Percentiles rank a stretch among this genome's conserved stretches.
Evolutionary conservation across 768 basidiomycete species (phyloP).

Genomic region (Neoboletus subvelutipes): DNA sequence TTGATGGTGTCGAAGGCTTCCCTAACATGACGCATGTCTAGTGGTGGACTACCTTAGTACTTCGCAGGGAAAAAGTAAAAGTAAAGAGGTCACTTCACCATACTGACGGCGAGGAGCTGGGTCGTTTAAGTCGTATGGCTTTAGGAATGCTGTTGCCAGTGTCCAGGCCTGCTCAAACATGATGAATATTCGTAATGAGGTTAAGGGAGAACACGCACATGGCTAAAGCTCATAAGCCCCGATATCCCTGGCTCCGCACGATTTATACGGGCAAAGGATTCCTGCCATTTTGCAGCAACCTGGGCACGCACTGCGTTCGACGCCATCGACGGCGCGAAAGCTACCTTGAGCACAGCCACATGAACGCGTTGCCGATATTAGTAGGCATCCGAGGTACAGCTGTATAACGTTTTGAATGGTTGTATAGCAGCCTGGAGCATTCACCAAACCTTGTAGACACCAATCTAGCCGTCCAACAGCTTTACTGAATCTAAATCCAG

Average conservation of each 20-base stretch:
- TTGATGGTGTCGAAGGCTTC: slow-evolving; percentile 60
- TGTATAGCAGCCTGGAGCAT: background rate
- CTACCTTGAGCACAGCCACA: slow-evolving; percentile 22
- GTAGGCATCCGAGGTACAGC: background rate
- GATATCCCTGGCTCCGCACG: slow-evolving; percentile 57
- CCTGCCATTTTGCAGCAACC: slow-evolving; percentile 70
- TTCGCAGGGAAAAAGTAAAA: background rate
- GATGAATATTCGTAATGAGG: background rate
- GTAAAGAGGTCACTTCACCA: slow-evolving; percentile 21
- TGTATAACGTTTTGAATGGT: no score
- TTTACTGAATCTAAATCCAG: background rate
- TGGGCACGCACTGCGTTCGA: slow-evolving; percentile 63
- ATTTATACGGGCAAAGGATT: slow-evolving; percentile 65
- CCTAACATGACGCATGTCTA: slow-evolving; percentile 50
- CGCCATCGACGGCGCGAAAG: slow-evolving; percentile 40
- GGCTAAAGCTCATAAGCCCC: slow-evolving; percentile 62
- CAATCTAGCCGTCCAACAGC: background rate
- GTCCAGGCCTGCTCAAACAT: slow-evolving; percentile 55
- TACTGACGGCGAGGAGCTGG: slow-evolving; percentile 28
- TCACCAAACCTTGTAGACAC: background rate
- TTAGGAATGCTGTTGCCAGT: slow-evolving; percentile 51
- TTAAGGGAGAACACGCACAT: slow-evolving; percentile 37
- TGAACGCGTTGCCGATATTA: background rate
- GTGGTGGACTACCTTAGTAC: slow-evolving; percentile 1
- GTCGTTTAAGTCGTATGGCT: slow-evolving; percentile 52